Evolutionary conservation across 1,139 yeast genomes (phyloP), one percentile per base, ranked within the genome.

Genomic region (Kodamaea derodonti): DNA sequence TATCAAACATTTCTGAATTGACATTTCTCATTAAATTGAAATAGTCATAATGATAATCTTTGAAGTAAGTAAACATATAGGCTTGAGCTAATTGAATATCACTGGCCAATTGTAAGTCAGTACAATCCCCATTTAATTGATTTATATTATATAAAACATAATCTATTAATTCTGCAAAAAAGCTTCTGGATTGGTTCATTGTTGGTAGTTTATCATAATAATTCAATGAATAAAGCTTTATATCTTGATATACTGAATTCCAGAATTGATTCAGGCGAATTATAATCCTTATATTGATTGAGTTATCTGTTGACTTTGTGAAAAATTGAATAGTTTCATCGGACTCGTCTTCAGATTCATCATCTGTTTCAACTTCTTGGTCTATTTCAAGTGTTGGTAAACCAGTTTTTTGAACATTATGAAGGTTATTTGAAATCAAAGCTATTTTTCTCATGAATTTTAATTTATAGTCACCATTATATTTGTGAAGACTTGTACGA

Each of bases 191-290:
- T 28, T 53, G 54, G 20, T 42, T 40, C 24, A 59, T 43, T n/a
- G 54, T 46, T 2, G 72, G 72, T 30, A 66, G 45, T 29, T 50
- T 39, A 13, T 56, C 62, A 38, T 52, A 56, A 40, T 51, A 55
- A 31, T 54, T 47, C 16, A 47, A 32, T 6, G 34, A 38, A 3
- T 44, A 37, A 30, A 47, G 49, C 36, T 56, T 60, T 32, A 62
- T 37, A 39, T 63, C 69, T 38, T 62, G 65, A 35, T 60, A 61
- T 22, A 62, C 51, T 34, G 53, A 49, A 39, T 60, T 57, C 68
- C 68, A 63, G 37, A 62, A 60, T 32, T 52, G 57, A 13, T 45
- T 46, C 22, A 57, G 51, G 20, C 42, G 43, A 18, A 62, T 41
- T 9, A 56, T 24, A 20, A 36, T 41, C 17, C 48, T 31, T 12